Conservation (phyloP, 805 yeast species). For the Suhomyces faveliae region DNA sequence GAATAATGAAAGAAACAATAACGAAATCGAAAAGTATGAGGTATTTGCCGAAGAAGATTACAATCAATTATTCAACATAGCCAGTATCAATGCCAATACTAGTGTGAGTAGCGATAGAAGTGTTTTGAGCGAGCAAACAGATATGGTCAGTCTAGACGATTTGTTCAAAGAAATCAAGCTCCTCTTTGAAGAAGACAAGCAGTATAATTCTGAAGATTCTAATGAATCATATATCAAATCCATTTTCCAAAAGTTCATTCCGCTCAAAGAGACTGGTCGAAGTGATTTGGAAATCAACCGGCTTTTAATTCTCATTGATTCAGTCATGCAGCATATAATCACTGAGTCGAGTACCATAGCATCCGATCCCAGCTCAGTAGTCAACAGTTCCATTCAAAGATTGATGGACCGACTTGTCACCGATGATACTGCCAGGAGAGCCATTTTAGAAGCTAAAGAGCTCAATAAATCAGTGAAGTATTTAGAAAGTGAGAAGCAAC, state of each 20-base stretch:
- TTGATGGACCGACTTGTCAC: slow-evolving; percentile 33
- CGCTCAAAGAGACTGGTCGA: slow-evolving; percentile 26
- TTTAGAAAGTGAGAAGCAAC: slow-evolving; percentile 22
- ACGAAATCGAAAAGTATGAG: slow-evolving; percentile 40
- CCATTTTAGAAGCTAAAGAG: slow-evolving; percentile 30
- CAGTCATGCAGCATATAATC: slow-evolving; percentile 30
- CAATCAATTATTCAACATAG: slow-evolving; percentile 17
- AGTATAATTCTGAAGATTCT: slow-evolving; percentile 7
- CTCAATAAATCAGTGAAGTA: slow-evolving; percentile 21
- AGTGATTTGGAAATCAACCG: slow-evolving; percentile 22
- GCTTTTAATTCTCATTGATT: slow-evolving; percentile 28
- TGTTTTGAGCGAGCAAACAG: slow-evolving; percentile 10
- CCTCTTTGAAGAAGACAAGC: slow-evolving; percentile 13
- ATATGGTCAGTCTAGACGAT: slow-evolving; percentile 9
- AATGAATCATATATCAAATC: slow-evolving; percentile 14
- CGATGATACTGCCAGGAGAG: slow-evolving; percentile 36
- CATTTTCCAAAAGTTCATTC: slow-evolving; percentile 26
- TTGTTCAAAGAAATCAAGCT: slow-evolving; percentile 11
- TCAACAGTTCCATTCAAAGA: slow-evolving; percentile 32
- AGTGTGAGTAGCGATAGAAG: slow-evolving; percentile 5
- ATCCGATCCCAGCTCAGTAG: slow-evolving; percentile 25
- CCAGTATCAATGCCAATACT: slow-evolving; percentile 6
- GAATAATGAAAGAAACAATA: slow-evolving; percentile 30
- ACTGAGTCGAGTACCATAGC: slow-evolving; percentile 23
- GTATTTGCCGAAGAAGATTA: slow-evolving; percentile 40